A percentile compares a stretch with the other conserved stretches of the same genome.
phyloP scores from a whole-genome alignment of 345 rosid genomes.

The Camelina neglecta region DNA sequence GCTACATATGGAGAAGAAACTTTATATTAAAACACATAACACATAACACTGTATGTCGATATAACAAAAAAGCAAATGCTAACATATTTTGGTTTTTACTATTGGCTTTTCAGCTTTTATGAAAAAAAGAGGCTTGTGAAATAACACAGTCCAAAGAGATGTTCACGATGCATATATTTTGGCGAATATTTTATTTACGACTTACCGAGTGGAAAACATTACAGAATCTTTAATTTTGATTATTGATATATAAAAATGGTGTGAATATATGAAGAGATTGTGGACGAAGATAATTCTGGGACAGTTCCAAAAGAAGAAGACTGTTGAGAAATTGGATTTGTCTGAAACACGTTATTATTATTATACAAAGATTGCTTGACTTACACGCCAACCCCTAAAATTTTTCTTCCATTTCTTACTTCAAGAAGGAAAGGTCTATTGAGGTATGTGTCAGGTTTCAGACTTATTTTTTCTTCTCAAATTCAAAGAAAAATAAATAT shows the following conservation, averaged over 20 bases:
- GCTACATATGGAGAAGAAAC: background rate
- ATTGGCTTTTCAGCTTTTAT: constrained; percentile 11
- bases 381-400: constrained; percentile 39
- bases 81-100: constrained; percentile 5
- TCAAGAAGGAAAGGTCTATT: constrained; percentile 46
- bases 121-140: constrained; percentile 6
- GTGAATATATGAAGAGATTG: constrained; percentile 26
- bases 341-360: constrained; percentile 29
- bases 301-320: constrained; percentile 42
- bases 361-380: constrained; percentile 41
- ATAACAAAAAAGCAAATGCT: constrained; percentile 1
- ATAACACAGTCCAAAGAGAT: background rate
- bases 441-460: constrained; percentile 48
- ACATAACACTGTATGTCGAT: background rate
- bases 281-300: constrained; percentile 41
- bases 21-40: background rate
- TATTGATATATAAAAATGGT: background rate
- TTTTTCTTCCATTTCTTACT: constrained; percentile 43
- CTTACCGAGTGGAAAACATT: constrained; percentile 9
- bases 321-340: constrained; percentile 40
- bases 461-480: constrained; percentile 38
- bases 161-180: constrained; percentile 18
- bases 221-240: background rate
- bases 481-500: background rate
- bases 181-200: background rate